A percentile compares a stretch with the other conserved stretches of the same genome.
phyloP scores from a whole-genome alignment of 192 early-diverging fungal genomes.

The Polychytrium aggregatum region DNA sequence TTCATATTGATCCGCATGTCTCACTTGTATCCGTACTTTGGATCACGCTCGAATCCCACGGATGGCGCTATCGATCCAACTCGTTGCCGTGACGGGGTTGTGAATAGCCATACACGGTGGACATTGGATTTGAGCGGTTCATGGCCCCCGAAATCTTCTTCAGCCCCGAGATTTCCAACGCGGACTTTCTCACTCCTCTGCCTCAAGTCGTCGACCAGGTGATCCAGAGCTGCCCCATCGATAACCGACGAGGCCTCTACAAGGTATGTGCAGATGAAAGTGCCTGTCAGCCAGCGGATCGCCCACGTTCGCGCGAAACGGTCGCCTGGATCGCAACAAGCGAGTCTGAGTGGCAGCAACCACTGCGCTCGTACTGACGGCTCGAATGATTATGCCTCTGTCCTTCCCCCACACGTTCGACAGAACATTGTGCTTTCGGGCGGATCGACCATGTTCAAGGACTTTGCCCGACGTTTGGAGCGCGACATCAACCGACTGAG shows the following conservation, averaged over 20 bases:
- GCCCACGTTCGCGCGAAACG: no score
- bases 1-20: no score
- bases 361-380: no score
- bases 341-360: no score
- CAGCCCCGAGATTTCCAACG: slow-evolving; percentile 95
- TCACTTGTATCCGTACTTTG: no score
- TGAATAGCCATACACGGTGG: slow-evolving; percentile 73
- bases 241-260: slow-evolving; percentile 92
- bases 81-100: no score
- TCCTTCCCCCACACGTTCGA: no score
- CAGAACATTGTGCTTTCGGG: slow-evolving; percentile 98
- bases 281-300: no score
- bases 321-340: no score
- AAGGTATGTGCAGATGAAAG: slow-evolving; percentile 41
- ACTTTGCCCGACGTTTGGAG: slow-evolving; percentile 88
- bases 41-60: no score
- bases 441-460: slow-evolving; percentile 98
- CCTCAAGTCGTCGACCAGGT: slow-evolving; percentile 93
- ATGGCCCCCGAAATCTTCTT: slow-evolving; percentile 99
- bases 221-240: slow-evolving; percentile 94
- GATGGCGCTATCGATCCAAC: no score
- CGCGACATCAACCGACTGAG: slow-evolving; percentile 88
- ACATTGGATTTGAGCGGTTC: slow-evolving; percentile 98
- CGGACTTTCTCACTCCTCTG: slow-evolving; percentile 91
- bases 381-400: background rate